A percentile compares a stretch with the other conserved stretches of the same genome.
Conservation (phyloP, 2,329 filamentous ascomycete species). For the Mariannaea elegans region DNA sequence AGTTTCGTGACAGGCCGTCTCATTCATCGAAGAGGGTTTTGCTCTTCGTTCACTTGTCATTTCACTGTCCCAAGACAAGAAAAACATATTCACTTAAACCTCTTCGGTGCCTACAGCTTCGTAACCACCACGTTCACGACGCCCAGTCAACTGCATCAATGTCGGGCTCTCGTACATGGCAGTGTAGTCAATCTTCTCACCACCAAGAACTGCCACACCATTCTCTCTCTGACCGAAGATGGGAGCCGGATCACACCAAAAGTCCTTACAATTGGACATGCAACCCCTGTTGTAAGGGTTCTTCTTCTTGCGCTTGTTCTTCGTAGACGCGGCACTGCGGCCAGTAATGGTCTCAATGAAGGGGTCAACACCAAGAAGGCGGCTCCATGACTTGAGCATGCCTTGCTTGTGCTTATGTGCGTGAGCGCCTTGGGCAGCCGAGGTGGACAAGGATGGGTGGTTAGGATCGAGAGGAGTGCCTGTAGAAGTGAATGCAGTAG, state of each 20-base stretch:
- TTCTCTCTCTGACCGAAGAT: slow-evolving; percentile 79
- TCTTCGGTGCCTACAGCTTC: slow-evolving; percentile 69
- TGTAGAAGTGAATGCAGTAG: slow-evolving; percentile 81
- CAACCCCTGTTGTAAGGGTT: slow-evolving; percentile 90
- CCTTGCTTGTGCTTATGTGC: slow-evolving; percentile 67
- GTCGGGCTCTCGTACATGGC: slow-evolving; percentile 86
- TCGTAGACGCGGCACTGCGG: slow-evolving; percentile 71
- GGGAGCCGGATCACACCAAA: slow-evolving; percentile 91
- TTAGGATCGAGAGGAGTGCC: slow-evolving; percentile 74
- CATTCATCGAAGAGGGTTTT: slow-evolving; percentile 26
- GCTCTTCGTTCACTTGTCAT: slow-evolving; percentile 7
- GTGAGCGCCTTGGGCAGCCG: slow-evolving; percentile 54
- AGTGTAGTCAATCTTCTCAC: slow-evolving; percentile 85
- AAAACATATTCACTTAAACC: slow-evolving; percentile 36
- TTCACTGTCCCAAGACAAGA: neutral
- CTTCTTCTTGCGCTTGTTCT: slow-evolving; percentile 63
- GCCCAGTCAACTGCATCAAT: slow-evolving; percentile 66
- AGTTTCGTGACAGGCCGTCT: slow-evolving; percentile 26
- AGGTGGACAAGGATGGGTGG: slow-evolving; percentile 69
- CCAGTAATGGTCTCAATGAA: slow-evolving; percentile 94
- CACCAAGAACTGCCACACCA: slow-evolving; percentile 79
- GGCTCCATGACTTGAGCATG: slow-evolving; percentile 81
- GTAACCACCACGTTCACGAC: slow-evolving; percentile 65
- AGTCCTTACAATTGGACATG: slow-evolving; percentile 91
- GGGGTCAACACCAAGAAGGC: slow-evolving; percentile 87